Evolutionary conservation across 139 green algal genomes (phyloP).

Genomic region (Chlamydomonas incerta): DNA sequence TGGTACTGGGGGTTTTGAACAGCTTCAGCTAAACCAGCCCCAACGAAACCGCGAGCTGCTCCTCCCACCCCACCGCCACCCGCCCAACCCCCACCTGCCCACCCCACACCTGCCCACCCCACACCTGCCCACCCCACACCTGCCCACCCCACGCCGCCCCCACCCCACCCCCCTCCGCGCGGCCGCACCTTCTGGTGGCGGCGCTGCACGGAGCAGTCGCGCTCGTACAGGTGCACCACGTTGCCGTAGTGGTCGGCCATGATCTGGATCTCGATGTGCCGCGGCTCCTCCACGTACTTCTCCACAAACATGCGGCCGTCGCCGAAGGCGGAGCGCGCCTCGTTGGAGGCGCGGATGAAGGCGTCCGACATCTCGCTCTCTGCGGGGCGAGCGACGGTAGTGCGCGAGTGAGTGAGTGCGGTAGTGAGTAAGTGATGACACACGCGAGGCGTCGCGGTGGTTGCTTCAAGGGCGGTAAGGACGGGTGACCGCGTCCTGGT

Average conservation of each 20-base stretch:
- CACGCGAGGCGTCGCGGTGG: no score
- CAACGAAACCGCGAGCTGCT: no score
- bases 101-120: no score
- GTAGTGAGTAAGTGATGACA: no score
- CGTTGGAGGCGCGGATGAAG: constrained; percentile 83
- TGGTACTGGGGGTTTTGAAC: neutral
- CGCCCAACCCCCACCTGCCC: no score
- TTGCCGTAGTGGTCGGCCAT: constrained; percentile 95
- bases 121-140: no score
- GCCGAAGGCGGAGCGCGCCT: constrained; percentile 91
- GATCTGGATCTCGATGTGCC: constrained; percentile 91
- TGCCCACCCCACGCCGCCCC: neutral
- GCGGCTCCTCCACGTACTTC: constrained; percentile 92
- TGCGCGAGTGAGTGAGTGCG: no score
- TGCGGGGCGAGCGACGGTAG: no score
- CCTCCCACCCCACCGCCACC: no score
- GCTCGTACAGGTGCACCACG: constrained; percentile 95
- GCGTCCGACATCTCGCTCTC: constrained; percentile 84
- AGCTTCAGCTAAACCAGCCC: no score
- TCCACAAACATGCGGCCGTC: constrained; percentile 97
- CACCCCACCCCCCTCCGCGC: neutral
- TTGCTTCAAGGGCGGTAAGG: no score
- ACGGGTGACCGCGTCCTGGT: no score
- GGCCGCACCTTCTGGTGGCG: constrained; percentile 94
- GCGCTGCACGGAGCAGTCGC: constrained; percentile 97